phyloP scores from a whole-genome alignment of 1,284 basidiomycete species.

The Leucoagaricus sp. region DNA sequence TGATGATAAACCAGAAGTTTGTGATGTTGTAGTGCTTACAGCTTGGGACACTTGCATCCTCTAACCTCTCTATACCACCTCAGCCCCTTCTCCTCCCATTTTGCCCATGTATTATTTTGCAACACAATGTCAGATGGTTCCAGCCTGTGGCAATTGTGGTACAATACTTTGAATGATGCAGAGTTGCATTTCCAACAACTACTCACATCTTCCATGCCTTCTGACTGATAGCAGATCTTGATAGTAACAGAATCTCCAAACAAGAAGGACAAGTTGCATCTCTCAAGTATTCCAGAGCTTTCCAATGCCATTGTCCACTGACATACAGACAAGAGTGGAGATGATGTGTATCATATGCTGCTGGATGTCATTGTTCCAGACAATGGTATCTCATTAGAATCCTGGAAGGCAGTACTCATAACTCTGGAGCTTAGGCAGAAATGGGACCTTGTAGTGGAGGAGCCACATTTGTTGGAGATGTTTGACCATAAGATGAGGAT shows the following conservation, averaged over 20 bases:
- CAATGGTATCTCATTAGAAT: conserved; percentile 64
- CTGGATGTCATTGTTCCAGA: conserved; percentile 75
- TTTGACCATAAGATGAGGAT: conserved; percentile 87
- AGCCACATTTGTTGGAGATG: conserved; percentile 81
- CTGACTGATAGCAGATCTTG: conserved; percentile 74
- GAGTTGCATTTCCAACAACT: conserved; percentile 72
- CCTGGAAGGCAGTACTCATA: conserved; percentile 81
- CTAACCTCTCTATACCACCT: background rate
- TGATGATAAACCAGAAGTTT: background rate
- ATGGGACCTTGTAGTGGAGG: conserved; percentile 94
- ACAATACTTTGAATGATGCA: conserved; percentile 65
- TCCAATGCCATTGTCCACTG: conserved; percentile 73
- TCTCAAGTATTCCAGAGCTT: conserved; percentile 53
- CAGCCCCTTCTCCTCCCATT: background rate
- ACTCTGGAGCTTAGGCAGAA: conserved; percentile 86
- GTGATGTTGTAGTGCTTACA: background rate
- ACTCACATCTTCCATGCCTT: conserved; percentile 51
- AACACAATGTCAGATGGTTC: conserved; percentile 34
- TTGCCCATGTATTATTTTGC: background rate
- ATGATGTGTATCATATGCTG: conserved; percentile 80
- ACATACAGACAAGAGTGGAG: conserved; percentile 61
- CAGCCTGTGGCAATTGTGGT: conserved; percentile 74
- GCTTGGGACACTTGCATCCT: background rate
- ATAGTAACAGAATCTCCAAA: conserved; percentile 41
- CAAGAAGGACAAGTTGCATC: conserved; percentile 63